Base-by-base conservation (phyloP, 306 rosid species). In the Elaeagnus macrophylla region DNA sequence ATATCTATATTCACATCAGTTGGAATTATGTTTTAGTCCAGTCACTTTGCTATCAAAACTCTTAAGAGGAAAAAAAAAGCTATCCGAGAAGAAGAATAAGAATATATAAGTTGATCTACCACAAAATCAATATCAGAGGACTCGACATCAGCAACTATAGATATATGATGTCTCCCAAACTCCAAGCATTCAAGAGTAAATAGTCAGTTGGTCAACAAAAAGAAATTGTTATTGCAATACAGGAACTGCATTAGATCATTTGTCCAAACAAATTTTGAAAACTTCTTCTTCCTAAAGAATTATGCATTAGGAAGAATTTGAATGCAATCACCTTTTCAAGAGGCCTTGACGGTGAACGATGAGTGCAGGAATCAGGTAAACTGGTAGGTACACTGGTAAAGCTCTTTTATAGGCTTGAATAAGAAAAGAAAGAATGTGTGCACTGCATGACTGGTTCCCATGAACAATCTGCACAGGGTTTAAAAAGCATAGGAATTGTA, bases 301-400 rank as follows among this genome's bases (percentile, higher is more conserved):
- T n/a, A n/a, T n/a, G n/a, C n/a, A n/a, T n/a, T 38, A 10, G 54
- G 32, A 61, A 40, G 51, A 44, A 54, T 65, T 17, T 59, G 37
- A 59, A 59, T 54, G 56, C 49, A 47, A 64, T 79, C 54, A 93
- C 99, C 94, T 87, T 77, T 84, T 74, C 69, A 73, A 43, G 68
- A 93, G 85, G 61, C 77, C 95, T 68, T 87, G 75, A 61, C 95
- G 85, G 59, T 84, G 99, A 72, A 87, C 99, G 65, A 93, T 75
- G 53, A 93, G 82, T 20, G 99, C 99, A 16, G 99, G 96, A 71
- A 87, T 75, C 64, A 93, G 74, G 77, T 93, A 87, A 20, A 93
- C 96, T 5, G 96, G 99, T 56, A 93, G 88, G 68, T 93, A 93
- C 64, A 93, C 99, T 9, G 96, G 95, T 66, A 87, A 48, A 2